Evolutionary conservation across 2,329 filamentous ascomycete genomes (phyloP).

Genomic region (Diaporthe citriasiana): DNA sequence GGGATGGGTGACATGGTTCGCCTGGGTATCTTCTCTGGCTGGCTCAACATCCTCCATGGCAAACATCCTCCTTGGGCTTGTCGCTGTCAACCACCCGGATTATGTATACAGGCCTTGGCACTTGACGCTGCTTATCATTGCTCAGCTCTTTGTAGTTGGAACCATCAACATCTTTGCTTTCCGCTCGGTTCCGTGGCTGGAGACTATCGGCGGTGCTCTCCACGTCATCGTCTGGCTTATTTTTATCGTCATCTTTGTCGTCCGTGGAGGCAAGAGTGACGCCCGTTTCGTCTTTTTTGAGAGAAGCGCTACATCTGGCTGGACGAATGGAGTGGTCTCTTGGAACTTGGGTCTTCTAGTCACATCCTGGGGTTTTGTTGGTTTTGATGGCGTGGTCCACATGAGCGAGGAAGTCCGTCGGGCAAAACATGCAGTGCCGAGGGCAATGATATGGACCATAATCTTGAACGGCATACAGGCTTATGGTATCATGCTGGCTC

Average conservation of each 20-base stretch:
- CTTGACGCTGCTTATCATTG: conserved; percentile 55
- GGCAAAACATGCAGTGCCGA: conserved; percentile 60
- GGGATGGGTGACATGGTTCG: conserved; percentile 59
- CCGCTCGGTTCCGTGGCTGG: conserved; percentile 55
- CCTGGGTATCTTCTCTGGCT: conserved; percentile 54
- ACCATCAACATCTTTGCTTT: conserved; percentile 53
- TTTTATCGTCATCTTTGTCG: conserved; percentile 36
- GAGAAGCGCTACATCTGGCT: conserved; percentile 34
- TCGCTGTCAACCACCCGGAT: conserved; percentile 34
- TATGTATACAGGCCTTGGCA: conserved; percentile 51
- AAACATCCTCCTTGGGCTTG: conserved; percentile 15
- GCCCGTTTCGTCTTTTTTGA: conserved; percentile 20
- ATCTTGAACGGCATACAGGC: conserved; percentile 58
- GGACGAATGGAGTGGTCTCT: conserved; percentile 31
- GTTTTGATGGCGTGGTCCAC: conserved; percentile 63
- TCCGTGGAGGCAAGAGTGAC: conserved; percentile 26
- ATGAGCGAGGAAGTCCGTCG: conserved; percentile 61
- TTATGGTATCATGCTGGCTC: conserved; percentile 56
- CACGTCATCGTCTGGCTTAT: conserved; percentile 38
- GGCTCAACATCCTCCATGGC: conserved; percentile 48
- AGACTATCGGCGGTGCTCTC: conserved; percentile 54
- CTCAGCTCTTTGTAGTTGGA: conserved; percentile 47
- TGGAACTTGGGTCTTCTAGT: conserved; percentile 45
- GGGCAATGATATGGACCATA: conserved; percentile 59
- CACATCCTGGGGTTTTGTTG: conserved; percentile 48